phyloP scores from a whole-genome alignment of 2,329 filamentous ascomycete genomes.

The Alternaria gaisen region DNA sequence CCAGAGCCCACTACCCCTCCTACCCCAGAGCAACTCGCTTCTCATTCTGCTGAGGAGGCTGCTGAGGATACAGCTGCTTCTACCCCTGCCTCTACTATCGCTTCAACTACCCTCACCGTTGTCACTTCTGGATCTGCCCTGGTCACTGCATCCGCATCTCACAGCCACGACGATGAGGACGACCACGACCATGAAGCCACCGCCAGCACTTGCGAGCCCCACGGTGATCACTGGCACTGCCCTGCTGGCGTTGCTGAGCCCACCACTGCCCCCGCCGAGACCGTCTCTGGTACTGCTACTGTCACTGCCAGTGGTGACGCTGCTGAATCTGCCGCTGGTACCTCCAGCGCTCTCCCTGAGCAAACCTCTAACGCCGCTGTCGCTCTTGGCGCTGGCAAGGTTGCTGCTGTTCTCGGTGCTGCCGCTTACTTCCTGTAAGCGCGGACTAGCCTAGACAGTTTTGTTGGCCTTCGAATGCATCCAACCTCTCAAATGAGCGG shows the following conservation, averaged over 20 bases:
- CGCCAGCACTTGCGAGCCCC: constrained; percentile 38
- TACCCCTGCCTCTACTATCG: not conserved
- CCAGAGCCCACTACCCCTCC: constrained; percentile 17
- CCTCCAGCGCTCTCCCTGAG: constrained; percentile 13
- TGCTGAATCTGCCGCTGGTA: constrained; percentile 6
- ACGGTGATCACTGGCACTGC: constrained; percentile 41
- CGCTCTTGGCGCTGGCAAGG: not conserved
- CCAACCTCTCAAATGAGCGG: not conserved
- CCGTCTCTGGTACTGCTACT: constrained; percentile 13
- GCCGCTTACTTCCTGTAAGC: constrained; percentile 14
- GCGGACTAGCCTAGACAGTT: not conserved
- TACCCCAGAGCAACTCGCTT: constrained; percentile 12
- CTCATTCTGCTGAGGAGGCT: constrained; percentile 10
- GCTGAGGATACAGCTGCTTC: constrained; percentile 2
- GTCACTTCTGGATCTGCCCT: constrained; percentile 9
- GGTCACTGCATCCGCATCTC: constrained; percentile 5
- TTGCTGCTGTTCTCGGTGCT: constrained; percentile 12
- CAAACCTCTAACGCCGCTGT: constrained; percentile 17
- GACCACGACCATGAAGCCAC: constrained; percentile 37
- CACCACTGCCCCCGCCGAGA: constrained; percentile 22
- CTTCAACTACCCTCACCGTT: constrained; percentile 1
- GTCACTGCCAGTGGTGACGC: constrained; percentile 11
- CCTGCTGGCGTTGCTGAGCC: constrained; percentile 39
- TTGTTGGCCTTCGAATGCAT: not conserved
- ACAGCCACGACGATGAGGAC: constrained; percentile 28